Evolutionary conservation across 805 yeast genomes (phyloP), one percentile per base, ranked within the genome.

Genomic region (Metschnikowia borealis): DNA sequence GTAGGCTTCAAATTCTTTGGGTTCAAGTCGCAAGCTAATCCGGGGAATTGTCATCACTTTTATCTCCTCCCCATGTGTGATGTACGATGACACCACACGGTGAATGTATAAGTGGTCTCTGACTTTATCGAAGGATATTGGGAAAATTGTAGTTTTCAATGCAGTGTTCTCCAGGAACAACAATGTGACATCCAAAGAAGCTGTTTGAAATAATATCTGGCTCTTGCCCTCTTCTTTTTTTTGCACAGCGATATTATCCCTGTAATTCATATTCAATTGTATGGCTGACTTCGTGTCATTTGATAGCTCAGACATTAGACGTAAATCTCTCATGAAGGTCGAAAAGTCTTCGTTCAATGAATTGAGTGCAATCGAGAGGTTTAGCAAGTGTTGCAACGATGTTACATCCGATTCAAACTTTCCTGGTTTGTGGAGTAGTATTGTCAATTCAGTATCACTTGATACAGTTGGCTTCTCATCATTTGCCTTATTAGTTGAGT

Each of bases 61-160:
- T 3, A 32, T 45, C 23, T 61, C 61, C 1, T 23, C 29, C 3
- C 37, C 48, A 18, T 36, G 26, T 10, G 47, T 21, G 3, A 34
- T 44, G 32, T 49, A 47, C 11, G 21, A 40, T 5, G 48, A n/a
- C 6, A 42, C 38, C 1, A 75, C 50, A 44, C 69, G 70, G 5
- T 69, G 68, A 6, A 77, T 60, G 3, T 58, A 62, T 10, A 79
- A 46, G 3, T 58, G 60, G 4, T 68, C 66, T 4, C 62, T 61
- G 0, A 57, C 46, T 8, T 77, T 68, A 44, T 72, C 73, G 53
- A 61, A 77, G 0, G 79, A 69, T 0, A 81, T 53, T 0, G 86
- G 85, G 10, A 73, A 65, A 0, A 78, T 47, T 2, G 67, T 62
- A 0, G 63, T 32, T 26, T 57, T 62, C 4, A 79, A 26, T 0